These are phyloP conservation scores for Paracorniculantispora psalliotae DNA, from an alignment of 2,329 filamentous ascomycete species.

Conservation along the genomic window DNA sequence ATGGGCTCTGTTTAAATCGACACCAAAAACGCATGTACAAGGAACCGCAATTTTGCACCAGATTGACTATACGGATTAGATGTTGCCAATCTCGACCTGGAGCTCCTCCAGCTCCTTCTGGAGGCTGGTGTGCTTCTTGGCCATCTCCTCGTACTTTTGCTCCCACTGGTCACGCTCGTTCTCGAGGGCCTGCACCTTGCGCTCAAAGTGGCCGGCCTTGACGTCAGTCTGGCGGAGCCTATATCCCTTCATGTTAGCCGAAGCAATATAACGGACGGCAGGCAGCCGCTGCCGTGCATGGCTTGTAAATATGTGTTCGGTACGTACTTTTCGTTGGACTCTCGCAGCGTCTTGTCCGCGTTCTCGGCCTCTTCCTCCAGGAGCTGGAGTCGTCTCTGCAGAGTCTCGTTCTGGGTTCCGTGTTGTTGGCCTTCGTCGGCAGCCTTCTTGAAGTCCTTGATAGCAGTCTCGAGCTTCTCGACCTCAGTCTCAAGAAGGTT, in stretches of 20 bases:
- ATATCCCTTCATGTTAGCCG: slow-evolving; percentile 17
- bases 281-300: neutral
- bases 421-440: slow-evolving; percentile 78
- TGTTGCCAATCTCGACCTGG: slow-evolving; percentile 86
- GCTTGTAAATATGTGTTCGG: neutral
- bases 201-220: slow-evolving; percentile 98
- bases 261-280: neutral
- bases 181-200: slow-evolving; percentile 97
- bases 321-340: slow-evolving; percentile 96
- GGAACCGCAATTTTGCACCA: neutral
- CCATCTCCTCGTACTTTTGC: slow-evolving; percentile 95
- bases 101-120: slow-evolving; percentile 92
- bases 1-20: neutral
- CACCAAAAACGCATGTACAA: slow-evolving; percentile 9
- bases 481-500: slow-evolving; percentile 82
- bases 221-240: slow-evolving; percentile 99
- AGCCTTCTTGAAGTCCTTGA: slow-evolving; percentile 83
- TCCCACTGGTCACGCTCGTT: slow-evolving; percentile 91
- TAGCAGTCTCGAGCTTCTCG: slow-evolving; percentile 79
- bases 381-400: slow-evolving; percentile 88
- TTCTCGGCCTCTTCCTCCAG: slow-evolving; percentile 97
- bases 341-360: slow-evolving; percentile 91
- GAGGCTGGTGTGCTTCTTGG: slow-evolving; percentile 76
- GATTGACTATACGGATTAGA: slow-evolving; percentile 50
- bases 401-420: slow-evolving; percentile 83